These are phyloP conservation scores for Piloderma croceum DNA, from an alignment of 768 basidiomycete genomes.

Conservation along the genomic window DNA sequence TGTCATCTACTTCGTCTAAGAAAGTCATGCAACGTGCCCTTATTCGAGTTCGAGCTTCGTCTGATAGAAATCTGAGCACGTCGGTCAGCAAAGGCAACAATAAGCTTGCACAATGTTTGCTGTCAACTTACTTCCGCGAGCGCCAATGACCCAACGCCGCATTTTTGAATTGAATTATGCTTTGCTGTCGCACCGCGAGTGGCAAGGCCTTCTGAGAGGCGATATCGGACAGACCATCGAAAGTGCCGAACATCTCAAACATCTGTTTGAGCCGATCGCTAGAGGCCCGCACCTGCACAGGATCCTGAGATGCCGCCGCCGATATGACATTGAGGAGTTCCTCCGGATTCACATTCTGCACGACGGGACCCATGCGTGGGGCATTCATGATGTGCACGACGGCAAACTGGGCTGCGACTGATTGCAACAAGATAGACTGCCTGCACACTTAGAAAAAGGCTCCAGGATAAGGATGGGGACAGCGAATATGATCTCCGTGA, in stretches of 20 bases:
- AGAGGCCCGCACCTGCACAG: slow-evolving; percentile 40
- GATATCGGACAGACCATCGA: slow-evolving; percentile 67
- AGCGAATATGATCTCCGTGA: background rate
- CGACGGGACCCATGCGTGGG: slow-evolving; percentile 28
- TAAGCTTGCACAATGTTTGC: too few species aligned
- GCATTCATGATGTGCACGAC: slow-evolving; percentile 25
- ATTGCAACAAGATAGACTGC: too few species aligned
- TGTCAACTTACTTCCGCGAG: slow-evolving; percentile 58
- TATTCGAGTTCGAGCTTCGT: slow-evolving; percentile 63
- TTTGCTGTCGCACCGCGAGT: slow-evolving; percentile 65
- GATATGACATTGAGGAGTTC: slow-evolving; percentile 64
- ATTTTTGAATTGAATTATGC: slow-evolving; percentile 90
- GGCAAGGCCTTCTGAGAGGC: slow-evolving; percentile 58
- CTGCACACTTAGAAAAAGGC: background rate
- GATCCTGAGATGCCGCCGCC: slow-evolving; percentile 70
- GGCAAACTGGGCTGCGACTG: too few species aligned
- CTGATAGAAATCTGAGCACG: slow-evolving; percentile 54
- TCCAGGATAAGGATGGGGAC: background rate
- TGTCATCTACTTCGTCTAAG: slow-evolving; percentile 73
- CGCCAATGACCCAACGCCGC: slow-evolving; percentile 69
- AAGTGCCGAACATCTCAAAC: slow-evolving; percentile 64
- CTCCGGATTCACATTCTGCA: slow-evolving; percentile 47
- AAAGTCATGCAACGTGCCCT: slow-evolving; percentile 60
- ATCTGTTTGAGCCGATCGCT: slow-evolving; percentile 61
- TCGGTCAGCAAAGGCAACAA: too few species aligned